Base-by-base conservation (phyloP, 1,284 basidiomycete species). In the Pseudozyma tsukubaensis region DNA sequence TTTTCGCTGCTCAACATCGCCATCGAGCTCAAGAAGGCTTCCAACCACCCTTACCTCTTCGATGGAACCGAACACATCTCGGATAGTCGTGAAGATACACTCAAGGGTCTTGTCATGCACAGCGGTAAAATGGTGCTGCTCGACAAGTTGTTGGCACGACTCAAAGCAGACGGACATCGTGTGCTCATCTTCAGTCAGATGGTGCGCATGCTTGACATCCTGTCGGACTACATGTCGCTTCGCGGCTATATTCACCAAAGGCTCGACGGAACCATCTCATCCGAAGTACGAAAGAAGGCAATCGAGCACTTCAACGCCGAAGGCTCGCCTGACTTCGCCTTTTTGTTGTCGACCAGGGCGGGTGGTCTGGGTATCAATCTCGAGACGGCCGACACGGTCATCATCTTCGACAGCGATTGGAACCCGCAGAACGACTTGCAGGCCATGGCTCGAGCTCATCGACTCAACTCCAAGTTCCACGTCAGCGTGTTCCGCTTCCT, bases 391-490 rank as follows among this genome's bases (percentile, higher is more conserved):
- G 83, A 84, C 55, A 98, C 97, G 1, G 97, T 99, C 72, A 87
- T 99, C 61, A 99, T 99, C 86, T 97, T 98, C 85, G 97, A 99
- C 84, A 94, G 97, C 82, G 97, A 99, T 83, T 99, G 97, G 97
- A 99, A 99, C 85, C 97, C 82, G 4, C 82, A 83, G 32, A 99
- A 99, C 84, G 97, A 99, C 85, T 94, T 94, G 43, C 97, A 99
- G 85, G 97, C 97, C 12, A 99, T 99, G 97, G 97, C 99, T 84
- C 93, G 97, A 80, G 97, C 97, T 18, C 97, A 99, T 87, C 94
- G 97, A 82, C 89, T 99, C 13, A 97, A 97, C 39, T 97, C 95
- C 12, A 92, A 94, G 70, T 80, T 83, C 98, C 97, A 99, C 87
- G 97, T 99, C 62, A 99, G 96, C 0, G 96, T 99, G 6, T 99